Base-by-base conservation (phyloP, 129 eudicot genomes). In the Artemisia annua region DNA sequence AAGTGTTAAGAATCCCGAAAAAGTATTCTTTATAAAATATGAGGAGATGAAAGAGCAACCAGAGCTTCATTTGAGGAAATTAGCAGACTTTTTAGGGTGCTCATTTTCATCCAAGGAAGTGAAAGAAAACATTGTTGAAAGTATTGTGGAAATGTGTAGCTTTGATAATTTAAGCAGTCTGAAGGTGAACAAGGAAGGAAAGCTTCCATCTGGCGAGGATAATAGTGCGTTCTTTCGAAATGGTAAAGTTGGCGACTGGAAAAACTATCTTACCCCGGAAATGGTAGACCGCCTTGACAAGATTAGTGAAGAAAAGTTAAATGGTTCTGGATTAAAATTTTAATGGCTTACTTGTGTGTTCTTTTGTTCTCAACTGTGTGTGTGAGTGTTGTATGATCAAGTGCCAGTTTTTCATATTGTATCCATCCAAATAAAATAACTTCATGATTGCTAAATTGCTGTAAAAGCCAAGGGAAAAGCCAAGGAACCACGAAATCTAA, bases 21-120 rank as follows among this genome's bases (percentile, higher is more conserved):
- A 75, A 63, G 83, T 84, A 26, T 48, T 87, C 51, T 81, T 87
- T 51, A 11, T 84, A 59, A 87, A 82, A 81, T 87, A 68, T 15
- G 94, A 87, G 80, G 89, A 82, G 10, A 52, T 87, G 78, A 87
- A 68, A 19, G 73, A 30, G 11, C 50, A 85, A 15, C 77, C 83
- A 1, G 24, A n/a, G 35, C 0, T 18, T 46, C 24, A 70, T 9
- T 20, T 87, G 55, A 82, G 52, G 76, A 81, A 72, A 63, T 26
- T 87, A 0, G 87, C 84, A 7, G 63, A 77, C 39, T 87, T 87
- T 64, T 69, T 82, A 32, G 89, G 79, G 14, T 78, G 57, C 53
- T 83, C 86, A 11, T 81, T 26, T 56, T 48, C 83, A 2, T 4
- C 13, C 1, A 85, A 79, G 44, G 88, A 84, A 64, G 89, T 78